phyloP scores from a whole-genome alignment of 2,329 filamentous ascomycete genomes.

The Ascochyta lentis region DNA sequence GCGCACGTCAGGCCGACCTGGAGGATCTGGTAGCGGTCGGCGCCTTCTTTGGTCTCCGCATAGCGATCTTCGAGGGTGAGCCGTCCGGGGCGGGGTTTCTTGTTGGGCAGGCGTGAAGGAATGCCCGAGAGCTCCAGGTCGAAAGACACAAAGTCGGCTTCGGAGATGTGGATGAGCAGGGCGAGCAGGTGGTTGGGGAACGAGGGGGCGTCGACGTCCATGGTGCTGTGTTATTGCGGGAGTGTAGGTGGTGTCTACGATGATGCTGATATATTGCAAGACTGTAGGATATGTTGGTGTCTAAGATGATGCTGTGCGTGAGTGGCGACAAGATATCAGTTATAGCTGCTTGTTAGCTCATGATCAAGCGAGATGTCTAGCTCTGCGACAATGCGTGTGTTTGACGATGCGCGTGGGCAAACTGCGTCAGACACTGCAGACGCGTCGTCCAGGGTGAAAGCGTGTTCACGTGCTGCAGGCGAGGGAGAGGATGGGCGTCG shows the following conservation, averaged over 20 bases:
- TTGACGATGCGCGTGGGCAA: too few species aligned
- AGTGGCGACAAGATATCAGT: background rate
- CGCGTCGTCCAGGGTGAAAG: too few species aligned
- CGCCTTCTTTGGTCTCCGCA: conserved; percentile 64
- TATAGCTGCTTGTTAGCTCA: conserved; percentile 16
- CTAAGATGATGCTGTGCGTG: background rate
- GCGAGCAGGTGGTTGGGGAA: conserved; percentile 61
- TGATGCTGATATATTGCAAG: background rate
- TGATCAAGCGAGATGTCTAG: conserved; percentile 13
- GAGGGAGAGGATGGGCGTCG: background rate
- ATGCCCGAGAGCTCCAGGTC: conserved; percentile 74
- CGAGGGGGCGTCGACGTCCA: conserved; percentile 63
- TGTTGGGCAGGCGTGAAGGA: conserved; percentile 49
- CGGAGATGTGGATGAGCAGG: conserved; percentile 64
- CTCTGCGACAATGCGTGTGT: background rate
- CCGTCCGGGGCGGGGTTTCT: conserved; percentile 47
- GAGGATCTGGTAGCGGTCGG: conserved; percentile 68
- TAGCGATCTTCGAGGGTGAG: conserved; percentile 67
- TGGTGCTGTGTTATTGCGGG: conserved; percentile 33
- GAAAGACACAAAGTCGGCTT: conserved; percentile 67
- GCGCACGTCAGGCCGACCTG: conserved; percentile 72
- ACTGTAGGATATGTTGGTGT: background rate
- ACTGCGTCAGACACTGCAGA: too few species aligned
- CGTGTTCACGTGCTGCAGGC: too few species aligned
- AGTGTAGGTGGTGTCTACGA: background rate